Percentiles rank a stretch among this genome's conserved stretches.
Conservation (phyloP, 148 eudicot genomes). For the Rhododendron mucronatum region DNA sequence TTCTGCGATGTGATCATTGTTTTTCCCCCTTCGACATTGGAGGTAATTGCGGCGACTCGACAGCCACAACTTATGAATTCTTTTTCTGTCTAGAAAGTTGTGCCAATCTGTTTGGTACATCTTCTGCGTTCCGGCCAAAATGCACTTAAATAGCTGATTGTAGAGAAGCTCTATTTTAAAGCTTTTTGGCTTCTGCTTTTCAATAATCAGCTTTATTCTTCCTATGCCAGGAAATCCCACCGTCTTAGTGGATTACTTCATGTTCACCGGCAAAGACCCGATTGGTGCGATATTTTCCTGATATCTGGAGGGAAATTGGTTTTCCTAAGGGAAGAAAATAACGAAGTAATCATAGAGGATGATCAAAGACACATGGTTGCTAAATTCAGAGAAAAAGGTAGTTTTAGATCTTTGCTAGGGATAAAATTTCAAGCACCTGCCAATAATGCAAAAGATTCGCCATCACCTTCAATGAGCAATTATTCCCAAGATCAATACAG, state of each 20-base stretch:
- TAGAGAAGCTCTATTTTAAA: background rate
- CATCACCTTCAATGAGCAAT: slow-evolving; percentile 20
- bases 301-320: slow-evolving; percentile 54
- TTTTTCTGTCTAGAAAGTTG: background rate
- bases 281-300: slow-evolving; percentile 51
- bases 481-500: slow-evolving; percentile 43
- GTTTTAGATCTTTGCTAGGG: slow-evolving; percentile 51
- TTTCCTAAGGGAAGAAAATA: slow-evolving; percentile 41
- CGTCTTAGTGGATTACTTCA: slow-evolving; percentile 42
- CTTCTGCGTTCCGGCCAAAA: background rate
- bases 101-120: background rate
- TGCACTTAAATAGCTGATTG: background rate
- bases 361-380: slow-evolving; percentile 45
- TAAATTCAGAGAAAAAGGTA: slow-evolving; percentile 33
- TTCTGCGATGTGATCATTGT: background rate
- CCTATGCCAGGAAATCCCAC: slow-evolving; percentile 43
- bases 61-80: background rate
- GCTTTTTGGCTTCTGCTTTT: background rate
- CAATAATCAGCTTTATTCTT: background rate
- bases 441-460: slow-evolving; percentile 16
- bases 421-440: slow-evolving; percentile 15
- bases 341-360: slow-evolving; percentile 47
- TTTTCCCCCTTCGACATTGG: background rate
- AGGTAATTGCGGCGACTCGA: background rate
- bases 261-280: slow-evolving; percentile 54